These are phyloP conservation scores for Ilyonectria sp. DNA, from an alignment of 2,329 filamentous ascomycete genomes.

Conservation along the genomic window DNA sequence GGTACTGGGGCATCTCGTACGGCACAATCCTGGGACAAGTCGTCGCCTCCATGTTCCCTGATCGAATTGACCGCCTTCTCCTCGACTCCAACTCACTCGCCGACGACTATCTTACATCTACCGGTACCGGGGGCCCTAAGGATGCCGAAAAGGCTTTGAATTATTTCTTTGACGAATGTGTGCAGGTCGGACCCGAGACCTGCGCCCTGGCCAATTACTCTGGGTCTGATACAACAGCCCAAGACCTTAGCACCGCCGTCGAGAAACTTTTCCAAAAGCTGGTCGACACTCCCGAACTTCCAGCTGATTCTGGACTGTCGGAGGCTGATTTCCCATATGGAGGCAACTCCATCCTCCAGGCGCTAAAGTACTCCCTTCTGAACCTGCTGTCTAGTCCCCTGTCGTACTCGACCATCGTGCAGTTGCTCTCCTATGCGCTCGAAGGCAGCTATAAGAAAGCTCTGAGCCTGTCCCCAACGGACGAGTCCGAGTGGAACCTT, in stretches of 20 bases:
- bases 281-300: neutral
- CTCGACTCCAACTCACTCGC: conserved; percentile 36
- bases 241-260: neutral
- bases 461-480: neutral
- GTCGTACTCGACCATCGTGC: too few relatives aligned
- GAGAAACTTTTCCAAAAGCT: conserved; percentile 13
- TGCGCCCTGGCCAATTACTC: conserved; percentile 19
- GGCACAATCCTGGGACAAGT: conserved; percentile 40
- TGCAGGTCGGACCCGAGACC: neutral
- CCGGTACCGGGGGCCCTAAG: neutral
- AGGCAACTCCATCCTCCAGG: too few relatives aligned
- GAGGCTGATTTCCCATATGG: too few relatives aligned
- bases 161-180: conserved; percentile 24
- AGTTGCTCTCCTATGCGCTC: too few relatives aligned
- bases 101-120: conserved; percentile 27
- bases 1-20: conserved; percentile 53
- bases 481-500: conserved; percentile 16
- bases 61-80: conserved; percentile 36
- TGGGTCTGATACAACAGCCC: conserved; percentile 9
- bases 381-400: too few relatives aligned
- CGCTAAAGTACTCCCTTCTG: too few relatives aligned
- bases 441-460: too few relatives aligned
- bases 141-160: conserved; percentile 24
- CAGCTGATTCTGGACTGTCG: neutral
- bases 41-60: conserved; percentile 41